A percentile compares a stretch with the other conserved stretches of the same genome.
phyloP scores from a whole-genome alignment of 371 early-diverging fungal species.

The Batkoa obscura region DNA sequence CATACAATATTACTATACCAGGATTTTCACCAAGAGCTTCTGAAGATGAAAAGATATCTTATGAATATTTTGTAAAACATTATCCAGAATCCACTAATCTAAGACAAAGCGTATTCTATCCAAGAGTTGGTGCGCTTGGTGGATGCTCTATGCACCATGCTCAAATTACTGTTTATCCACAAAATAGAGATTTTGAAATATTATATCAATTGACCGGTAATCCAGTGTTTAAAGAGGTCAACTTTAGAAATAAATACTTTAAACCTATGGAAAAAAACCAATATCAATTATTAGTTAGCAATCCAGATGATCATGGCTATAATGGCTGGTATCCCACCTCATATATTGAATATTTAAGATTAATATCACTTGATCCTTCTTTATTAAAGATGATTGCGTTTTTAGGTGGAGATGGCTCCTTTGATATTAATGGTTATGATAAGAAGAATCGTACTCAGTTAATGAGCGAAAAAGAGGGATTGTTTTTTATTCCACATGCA shows the following conservation, averaged over 20 bases:
- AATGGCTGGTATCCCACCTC: constrained; percentile 1
- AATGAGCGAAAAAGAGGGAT: background rate
- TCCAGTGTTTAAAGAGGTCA: background rate
- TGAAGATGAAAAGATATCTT: background rate
- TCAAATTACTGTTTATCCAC: constrained; percentile 1
- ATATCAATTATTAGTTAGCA: background rate
- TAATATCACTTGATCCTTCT: background rate
- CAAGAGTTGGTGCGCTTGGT: background rate
- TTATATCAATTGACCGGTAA: background rate
- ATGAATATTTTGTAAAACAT: background rate
- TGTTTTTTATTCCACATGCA: background rate
- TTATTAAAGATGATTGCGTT: background rate
- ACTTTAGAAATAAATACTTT: background rate
- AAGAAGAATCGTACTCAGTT: background rate
- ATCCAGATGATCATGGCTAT: background rate
- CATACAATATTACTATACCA: background rate
- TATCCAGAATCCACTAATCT: background rate
- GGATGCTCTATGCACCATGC: background rate
- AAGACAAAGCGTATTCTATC: background rate
- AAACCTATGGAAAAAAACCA: background rate
- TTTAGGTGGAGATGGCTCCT: background rate
- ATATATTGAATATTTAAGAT: background rate
- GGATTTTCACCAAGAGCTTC: background rate
- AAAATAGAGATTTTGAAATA: background rate
- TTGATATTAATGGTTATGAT: background rate